Conservation (phyloP, 805 yeast species). For the Kodamaea nitidulidarum region DNA sequence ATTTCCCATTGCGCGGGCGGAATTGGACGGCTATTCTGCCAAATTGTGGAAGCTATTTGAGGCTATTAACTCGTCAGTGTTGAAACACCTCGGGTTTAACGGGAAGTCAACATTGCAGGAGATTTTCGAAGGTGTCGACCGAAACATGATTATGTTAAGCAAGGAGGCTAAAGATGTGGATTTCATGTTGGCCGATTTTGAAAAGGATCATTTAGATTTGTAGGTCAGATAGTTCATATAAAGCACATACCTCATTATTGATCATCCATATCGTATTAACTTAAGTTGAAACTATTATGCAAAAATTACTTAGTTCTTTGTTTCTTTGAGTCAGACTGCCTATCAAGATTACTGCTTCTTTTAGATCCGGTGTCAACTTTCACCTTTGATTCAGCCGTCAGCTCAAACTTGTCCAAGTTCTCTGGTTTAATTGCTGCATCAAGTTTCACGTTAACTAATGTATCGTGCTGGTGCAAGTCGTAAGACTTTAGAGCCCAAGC, state of each 20-base stretch:
- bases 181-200: conserved; percentile 35
- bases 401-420: conserved; percentile 2
- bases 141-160: conserved; percentile 28
- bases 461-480: conserved; percentile 21
- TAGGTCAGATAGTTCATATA: too few species aligned
- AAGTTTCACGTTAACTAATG: conserved; percentile 21
- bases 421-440: conserved; percentile 10
- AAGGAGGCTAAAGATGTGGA: conserved; percentile 28
- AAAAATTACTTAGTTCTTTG: too few species aligned
- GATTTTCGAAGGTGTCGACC: conserved; percentile 27
- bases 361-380: too few species aligned
- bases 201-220: conserved; percentile 31
- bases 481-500: conserved; percentile 37
- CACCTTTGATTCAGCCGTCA: not conserved
- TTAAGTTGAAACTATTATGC: too few species aligned
- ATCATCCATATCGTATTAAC: too few species aligned
- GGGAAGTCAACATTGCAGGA: conserved; percentile 29
- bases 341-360: not conserved
- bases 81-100: conserved; percentile 20
- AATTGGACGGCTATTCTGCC: conserved; percentile 20
- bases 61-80: conserved; percentile 24
- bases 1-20: conserved; percentile 19
- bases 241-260: too few species aligned
- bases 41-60: conserved; percentile 17
- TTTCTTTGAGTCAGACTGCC: too few species aligned